Conservation (phyloP, 768 basidiomycete species). For the Panaeolus papilionaceus region DNA sequence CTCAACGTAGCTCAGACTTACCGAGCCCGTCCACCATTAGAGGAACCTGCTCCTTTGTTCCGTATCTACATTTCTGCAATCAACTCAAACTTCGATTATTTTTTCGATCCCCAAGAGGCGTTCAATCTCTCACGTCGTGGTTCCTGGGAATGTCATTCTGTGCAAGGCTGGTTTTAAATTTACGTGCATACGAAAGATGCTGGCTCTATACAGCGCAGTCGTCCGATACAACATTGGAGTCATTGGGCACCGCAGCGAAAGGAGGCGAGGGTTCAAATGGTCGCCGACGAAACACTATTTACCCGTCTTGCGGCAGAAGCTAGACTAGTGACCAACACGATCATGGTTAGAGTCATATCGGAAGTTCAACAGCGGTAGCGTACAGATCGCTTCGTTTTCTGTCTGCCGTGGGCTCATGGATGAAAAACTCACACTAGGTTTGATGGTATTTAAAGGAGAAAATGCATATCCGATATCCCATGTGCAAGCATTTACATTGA, state of each 20-base stretch:
- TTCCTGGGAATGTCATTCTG: background rate
- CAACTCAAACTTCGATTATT: background rate
- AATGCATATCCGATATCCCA: background rate
- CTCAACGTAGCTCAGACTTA: background rate
- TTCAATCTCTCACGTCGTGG: background rate
- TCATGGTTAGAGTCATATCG: slow-evolving; percentile 10
- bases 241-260: background rate
- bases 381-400: background rate
- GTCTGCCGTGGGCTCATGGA: background rate
- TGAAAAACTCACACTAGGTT: background rate
- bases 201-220: background rate
- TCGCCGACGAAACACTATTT: background rate
- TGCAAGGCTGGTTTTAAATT: background rate
- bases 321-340: background rate
- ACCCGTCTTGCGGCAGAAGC: background rate
- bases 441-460: background rate
- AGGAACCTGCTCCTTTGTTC: background rate
- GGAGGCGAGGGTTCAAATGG: background rate
- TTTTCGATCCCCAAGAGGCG: background rate
- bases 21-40: background rate
- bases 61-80: background rate
- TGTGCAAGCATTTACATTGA: background rate
- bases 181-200: background rate
- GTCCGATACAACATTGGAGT: background rate
- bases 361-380: slow-evolving; percentile 5